Evolutionary conservation across 2,329 filamentous ascomycete genomes (phyloP).

Genomic region (Diaporthe vaccinii): DNA sequence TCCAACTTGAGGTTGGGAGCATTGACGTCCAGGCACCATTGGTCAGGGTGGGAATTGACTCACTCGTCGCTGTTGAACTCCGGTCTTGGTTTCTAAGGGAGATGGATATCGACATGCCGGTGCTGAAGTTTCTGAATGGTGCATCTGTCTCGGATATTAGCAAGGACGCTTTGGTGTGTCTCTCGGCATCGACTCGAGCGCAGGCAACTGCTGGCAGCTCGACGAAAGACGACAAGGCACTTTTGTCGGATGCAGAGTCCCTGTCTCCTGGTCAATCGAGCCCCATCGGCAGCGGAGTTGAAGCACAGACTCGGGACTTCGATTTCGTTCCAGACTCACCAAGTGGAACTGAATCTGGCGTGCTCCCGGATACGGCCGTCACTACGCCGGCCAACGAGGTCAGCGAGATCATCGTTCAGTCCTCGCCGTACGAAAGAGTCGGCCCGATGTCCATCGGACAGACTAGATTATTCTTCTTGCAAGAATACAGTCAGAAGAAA

Average conservation of each 20-base stretch:
- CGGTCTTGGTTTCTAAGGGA: slow-evolving; percentile 60
- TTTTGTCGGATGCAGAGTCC: background rate
- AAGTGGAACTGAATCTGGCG: background rate
- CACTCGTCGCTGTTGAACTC: slow-evolving; percentile 48
- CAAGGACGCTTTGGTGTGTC: background rate
- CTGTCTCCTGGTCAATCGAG: fast-evolving
- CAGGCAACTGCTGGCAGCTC: background rate
- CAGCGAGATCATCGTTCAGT: too few species aligned
- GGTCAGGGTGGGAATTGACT: slow-evolving; percentile 47
- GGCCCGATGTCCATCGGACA: background rate
- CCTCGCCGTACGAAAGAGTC: background rate
- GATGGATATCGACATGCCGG: slow-evolving; percentile 55
- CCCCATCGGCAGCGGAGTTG: background rate
- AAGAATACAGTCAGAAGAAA: background rate
- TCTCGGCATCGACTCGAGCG: background rate
- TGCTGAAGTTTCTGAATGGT: slow-evolving; percentile 49
- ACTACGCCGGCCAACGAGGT: background rate
- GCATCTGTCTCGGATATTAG: slow-evolving; percentile 27
- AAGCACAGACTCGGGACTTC: too few species aligned
- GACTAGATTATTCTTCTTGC: background rate
- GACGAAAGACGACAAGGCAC: background rate
- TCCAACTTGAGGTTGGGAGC: background rate
- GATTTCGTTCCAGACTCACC: background rate
- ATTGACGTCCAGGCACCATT: slow-evolving; percentile 25
- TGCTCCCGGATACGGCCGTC: background rate